Evolutionary conservation across 495 filamentous ascomycete genomes (phyloP).

Genomic region (Penicillium chermesinum): DNA sequence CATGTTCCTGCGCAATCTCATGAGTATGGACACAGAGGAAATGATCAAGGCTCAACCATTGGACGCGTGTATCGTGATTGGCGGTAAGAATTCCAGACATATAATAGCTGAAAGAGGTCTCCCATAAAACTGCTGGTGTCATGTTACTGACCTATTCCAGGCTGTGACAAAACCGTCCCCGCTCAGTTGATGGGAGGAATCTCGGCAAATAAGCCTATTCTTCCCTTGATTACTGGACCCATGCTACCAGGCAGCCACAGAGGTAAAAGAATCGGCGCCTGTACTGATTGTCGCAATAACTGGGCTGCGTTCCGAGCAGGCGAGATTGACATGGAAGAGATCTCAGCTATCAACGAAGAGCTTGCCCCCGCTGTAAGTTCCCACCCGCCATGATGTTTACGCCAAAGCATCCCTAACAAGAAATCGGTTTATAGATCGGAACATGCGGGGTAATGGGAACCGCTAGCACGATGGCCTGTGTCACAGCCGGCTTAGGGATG

Average conservation of each 20-base stretch:
- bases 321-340: conserved; percentile 60
- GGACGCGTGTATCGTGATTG: conserved; percentile 60
- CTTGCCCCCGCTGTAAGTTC: conserved; percentile 55
- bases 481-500: conserved; percentile 57
- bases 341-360: conserved; percentile 60
- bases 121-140: too few species aligned
- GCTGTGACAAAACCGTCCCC: conserved; percentile 65
- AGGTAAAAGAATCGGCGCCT: conserved; percentile 56
- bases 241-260: conserved; percentile 63
- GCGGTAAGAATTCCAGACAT: conserved; percentile 38
- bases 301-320: conserved; percentile 61
- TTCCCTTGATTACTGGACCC: conserved; percentile 59
- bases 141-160: conserved; percentile 22
- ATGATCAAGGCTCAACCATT: conserved; percentile 63
- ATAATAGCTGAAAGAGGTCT: too few species aligned
- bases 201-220: conserved; percentile 61
- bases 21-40: conserved; percentile 71
- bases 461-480: conserved; percentile 64
- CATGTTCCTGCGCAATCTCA: conserved; percentile 64
- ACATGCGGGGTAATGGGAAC: conserved; percentile 70
- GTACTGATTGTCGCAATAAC: conserved; percentile 63
- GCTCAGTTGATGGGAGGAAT: conserved; percentile 67
- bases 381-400: not conserved
- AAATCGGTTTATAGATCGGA: conserved; percentile 39
- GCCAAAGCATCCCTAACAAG: not conserved